A percentile compares a stretch with the other conserved stretches of the same genome.
Evolutionary conservation across 2,329 filamentous ascomycete genomes (phyloP).

Genomic region (Talaromyces atroroseus): DNA sequence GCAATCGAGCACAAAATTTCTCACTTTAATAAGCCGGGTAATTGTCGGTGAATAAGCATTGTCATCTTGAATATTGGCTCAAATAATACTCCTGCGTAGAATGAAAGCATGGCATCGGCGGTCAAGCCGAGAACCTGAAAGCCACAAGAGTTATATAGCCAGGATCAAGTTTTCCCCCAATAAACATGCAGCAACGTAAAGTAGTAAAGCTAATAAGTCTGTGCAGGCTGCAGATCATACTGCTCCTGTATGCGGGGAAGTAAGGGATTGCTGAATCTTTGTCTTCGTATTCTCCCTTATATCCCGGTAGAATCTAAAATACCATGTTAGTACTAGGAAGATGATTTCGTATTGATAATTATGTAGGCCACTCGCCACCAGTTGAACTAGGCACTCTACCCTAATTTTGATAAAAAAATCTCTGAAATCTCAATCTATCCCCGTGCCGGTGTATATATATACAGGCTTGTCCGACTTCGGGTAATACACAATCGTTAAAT

Average conservation of each 20-base stretch:
- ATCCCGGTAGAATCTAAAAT: no score
- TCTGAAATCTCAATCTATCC: not conserved
- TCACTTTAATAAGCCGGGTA: not conserved
- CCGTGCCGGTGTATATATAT: not conserved
- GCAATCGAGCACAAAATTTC: not conserved
- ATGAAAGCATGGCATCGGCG: not conserved
- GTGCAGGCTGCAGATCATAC: not conserved
- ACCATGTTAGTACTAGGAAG: no score
- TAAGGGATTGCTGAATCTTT: not conserved
- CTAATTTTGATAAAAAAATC: not conserved
- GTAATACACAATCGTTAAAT: not conserved
- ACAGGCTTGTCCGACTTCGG: not conserved
- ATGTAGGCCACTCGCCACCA: not conserved
- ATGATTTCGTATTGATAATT: no score
- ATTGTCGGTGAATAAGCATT: not conserved
- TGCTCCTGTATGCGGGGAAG: conserved; percentile 3
- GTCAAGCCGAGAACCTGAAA: not conserved
- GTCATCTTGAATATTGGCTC: not conserved
- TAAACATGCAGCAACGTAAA: not conserved
- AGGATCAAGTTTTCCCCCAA: not conserved
- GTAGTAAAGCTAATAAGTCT: not conserved
- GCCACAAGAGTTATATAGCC: not conserved
- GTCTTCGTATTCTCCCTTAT: no score
- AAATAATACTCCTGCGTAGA: not conserved
- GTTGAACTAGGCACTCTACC: not conserved